phyloP scores from a whole-genome alignment of 176 grass and related monocot species.

The Luzula sylvatica region DNA sequence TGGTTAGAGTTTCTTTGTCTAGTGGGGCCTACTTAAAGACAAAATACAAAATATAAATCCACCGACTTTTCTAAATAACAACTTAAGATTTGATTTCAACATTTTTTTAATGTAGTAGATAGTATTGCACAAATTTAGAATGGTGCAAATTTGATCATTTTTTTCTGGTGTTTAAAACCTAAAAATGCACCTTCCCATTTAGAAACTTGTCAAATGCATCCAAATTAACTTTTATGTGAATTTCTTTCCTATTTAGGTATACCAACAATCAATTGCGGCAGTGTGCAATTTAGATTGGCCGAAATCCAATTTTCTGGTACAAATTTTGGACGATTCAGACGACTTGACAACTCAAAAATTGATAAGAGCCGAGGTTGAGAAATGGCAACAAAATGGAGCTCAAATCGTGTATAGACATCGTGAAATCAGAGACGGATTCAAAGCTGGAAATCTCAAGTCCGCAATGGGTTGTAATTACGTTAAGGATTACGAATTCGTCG shows the following conservation, averaged over 20 bases:
- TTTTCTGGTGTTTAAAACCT: too few relatives aligned
- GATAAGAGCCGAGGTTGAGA: slow-evolving; percentile 43
- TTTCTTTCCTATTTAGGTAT: slow-evolving; percentile 24
- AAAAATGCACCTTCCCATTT: too few relatives aligned
- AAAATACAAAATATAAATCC: slow-evolving; percentile 13
- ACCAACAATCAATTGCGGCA: slow-evolving; percentile 45
- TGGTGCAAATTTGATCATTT: too few relatives aligned
- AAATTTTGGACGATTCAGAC: slow-evolving; percentile 41
- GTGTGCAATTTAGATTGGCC: slow-evolving; percentile 49
- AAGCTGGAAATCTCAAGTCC: slow-evolving; percentile 46
- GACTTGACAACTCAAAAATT: slow-evolving; percentile 26
- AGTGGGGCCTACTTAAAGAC: slow-evolving; percentile 13
- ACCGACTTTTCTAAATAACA: neutral
- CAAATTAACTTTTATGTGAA: neutral
- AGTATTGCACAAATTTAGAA: too few relatives aligned
- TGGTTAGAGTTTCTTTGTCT: slow-evolving; percentile 16
- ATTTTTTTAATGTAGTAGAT: too few relatives aligned
- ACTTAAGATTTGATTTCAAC: too few relatives aligned
- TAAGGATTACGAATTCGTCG: slow-evolving; percentile 46
- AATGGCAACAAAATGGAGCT: slow-evolving; percentile 35
- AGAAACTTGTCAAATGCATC: neutral
- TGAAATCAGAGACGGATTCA: slow-evolving; percentile 37
- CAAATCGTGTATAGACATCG: slow-evolving; percentile 35
- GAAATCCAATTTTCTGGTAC: slow-evolving; percentile 32
- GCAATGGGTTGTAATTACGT: slow-evolving; percentile 44